phyloP scores from a whole-genome alignment of 2,329 filamentous ascomycete genomes.

The Penicillium sp. region DNA sequence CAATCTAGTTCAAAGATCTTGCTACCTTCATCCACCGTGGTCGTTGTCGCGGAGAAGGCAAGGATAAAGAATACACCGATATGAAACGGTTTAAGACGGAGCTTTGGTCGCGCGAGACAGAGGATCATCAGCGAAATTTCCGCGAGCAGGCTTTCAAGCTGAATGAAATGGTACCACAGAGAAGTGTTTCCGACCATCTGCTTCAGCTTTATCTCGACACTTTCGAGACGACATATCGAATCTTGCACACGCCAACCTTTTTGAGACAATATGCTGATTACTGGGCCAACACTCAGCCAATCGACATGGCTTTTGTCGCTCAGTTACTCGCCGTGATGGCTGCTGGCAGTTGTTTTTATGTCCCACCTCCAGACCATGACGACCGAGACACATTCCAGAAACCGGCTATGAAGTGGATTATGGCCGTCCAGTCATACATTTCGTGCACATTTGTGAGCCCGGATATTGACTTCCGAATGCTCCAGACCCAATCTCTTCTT shows the following conservation, averaged over 20 bases:
- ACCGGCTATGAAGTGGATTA: constrained; percentile 47
- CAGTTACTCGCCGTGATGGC: constrained; percentile 40
- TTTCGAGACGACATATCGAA: constrained; percentile 56
- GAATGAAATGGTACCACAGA: constrained; percentile 45
- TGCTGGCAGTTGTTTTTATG: constrained; percentile 47
- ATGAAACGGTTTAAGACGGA: constrained; percentile 33
- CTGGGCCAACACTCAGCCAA: constrained; percentile 48
- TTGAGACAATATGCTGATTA: constrained; percentile 54
- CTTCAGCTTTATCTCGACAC: constrained; percentile 56
- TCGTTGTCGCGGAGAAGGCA: constrained; percentile 13
- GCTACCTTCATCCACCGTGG: constrained; percentile 24
- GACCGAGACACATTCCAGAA: constrained; percentile 40
- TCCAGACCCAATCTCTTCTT: constrained; percentile 36
- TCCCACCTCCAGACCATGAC: constrained; percentile 15
- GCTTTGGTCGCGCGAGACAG: constrained; percentile 28
- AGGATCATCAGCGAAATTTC: constrained; percentile 31
- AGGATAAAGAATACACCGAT: constrained; percentile 25
- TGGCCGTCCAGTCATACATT: constrained; percentile 37
- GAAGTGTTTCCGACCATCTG: constrained; percentile 49
- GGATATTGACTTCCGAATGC: constrained; percentile 29
- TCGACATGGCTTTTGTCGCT: constrained; percentile 49
- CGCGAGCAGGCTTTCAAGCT: constrained; percentile 31
- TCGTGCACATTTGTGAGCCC: constrained; percentile 32
- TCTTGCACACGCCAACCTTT: constrained; percentile 60
- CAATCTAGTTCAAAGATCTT: constrained; percentile 30